Conservation (phyloP, 768 basidiomycete species). For the Collybia nuda region DNA sequence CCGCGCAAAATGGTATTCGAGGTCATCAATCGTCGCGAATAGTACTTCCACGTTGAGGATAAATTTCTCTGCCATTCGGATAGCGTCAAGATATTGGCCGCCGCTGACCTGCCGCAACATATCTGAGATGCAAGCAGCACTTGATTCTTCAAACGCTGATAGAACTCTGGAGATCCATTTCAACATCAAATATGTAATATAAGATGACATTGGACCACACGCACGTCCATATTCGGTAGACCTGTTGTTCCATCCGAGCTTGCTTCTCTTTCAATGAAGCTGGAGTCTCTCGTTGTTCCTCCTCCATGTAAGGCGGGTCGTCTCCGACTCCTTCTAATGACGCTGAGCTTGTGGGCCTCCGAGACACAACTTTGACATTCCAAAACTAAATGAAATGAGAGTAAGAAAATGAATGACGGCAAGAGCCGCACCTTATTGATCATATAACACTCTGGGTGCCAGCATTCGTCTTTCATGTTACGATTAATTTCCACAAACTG, state of each 20-base stretch:
- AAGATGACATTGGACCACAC: slow-evolving; percentile 26
- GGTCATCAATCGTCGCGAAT: slow-evolving; percentile 95
- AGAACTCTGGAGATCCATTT: slow-evolving; percentile 59
- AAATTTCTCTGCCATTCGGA: slow-evolving; percentile 98
- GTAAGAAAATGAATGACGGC: slow-evolving; percentile 2
- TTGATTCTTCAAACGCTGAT: slow-evolving; percentile 98
- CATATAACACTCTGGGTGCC: slow-evolving; percentile 99
- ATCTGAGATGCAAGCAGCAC: slow-evolving; percentile 97
- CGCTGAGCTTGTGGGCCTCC: slow-evolving; percentile 63
- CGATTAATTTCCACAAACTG: slow-evolving; percentile 99
- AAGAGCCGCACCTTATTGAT: slow-evolving; percentile 83
- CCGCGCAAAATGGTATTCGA: slow-evolving; percentile 83
- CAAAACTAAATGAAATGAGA: slow-evolving; percentile 67
- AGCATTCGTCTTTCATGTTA: slow-evolving; percentile 97
- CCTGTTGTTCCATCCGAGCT: slow-evolving; percentile 92
- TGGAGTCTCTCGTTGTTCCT: slow-evolving; percentile 81
- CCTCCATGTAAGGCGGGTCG: slow-evolving; percentile 64
- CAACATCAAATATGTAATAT: slow-evolving; percentile 8
- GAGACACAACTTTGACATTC: slow-evolving; percentile 92
- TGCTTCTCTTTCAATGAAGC: slow-evolving; percentile 86
- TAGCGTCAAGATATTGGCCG: slow-evolving; percentile 93
- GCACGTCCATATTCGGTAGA: slow-evolving; percentile 98
- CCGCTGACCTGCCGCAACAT: slow-evolving; percentile 98
- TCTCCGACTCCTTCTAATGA: slow-evolving; percentile 50
- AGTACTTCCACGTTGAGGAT: slow-evolving; percentile 97